Percentiles rank a stretch among this genome's conserved stretches.
Evolutionary conservation across 352 stramenopile genomes (phyloP).

Genomic region (Blastocystis sp.): DNA sequence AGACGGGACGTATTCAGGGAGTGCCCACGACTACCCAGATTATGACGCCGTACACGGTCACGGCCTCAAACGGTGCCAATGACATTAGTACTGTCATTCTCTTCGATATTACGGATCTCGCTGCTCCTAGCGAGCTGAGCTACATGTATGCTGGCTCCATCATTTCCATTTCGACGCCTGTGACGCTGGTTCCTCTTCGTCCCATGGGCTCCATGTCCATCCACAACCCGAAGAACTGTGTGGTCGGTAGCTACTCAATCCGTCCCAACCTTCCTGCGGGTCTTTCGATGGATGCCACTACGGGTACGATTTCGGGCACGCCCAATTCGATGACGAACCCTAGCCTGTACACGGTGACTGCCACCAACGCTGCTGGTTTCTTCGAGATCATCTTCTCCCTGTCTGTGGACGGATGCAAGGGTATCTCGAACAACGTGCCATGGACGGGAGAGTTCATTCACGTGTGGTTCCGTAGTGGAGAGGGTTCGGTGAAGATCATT

Average conservation of each 20-base stretch:
- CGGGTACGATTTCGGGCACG: not conserved
- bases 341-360: constrained; percentile 25
- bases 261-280: not conserved
- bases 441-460: constrained; percentile 53
- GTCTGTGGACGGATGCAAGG: constrained; percentile 17
- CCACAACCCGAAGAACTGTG: not conserved
- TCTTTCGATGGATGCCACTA: not conserved
- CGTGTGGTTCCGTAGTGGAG: not conserved
- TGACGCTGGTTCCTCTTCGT: constrained; percentile 16
- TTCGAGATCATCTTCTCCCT: not conserved
- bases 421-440: not conserved
- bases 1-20: constrained; percentile 43
- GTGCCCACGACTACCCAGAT: not conserved
- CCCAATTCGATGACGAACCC: not conserved
- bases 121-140: not conserved
- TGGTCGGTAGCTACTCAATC: not conserved
- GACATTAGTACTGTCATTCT: not conserved
- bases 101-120: not conserved
- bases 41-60: constrained; percentile 44
- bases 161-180: not conserved
- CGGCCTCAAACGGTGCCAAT: not conserved
- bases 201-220: not conserved
- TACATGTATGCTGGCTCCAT: constrained; percentile 5
- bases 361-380: constrained; percentile 7
- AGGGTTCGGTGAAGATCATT: not conserved